Evolutionary conservation across 805 yeast species (phyloP), one percentile per base, ranked within the genome.

Genomic region (Komagataella kurtzmanii): DNA sequence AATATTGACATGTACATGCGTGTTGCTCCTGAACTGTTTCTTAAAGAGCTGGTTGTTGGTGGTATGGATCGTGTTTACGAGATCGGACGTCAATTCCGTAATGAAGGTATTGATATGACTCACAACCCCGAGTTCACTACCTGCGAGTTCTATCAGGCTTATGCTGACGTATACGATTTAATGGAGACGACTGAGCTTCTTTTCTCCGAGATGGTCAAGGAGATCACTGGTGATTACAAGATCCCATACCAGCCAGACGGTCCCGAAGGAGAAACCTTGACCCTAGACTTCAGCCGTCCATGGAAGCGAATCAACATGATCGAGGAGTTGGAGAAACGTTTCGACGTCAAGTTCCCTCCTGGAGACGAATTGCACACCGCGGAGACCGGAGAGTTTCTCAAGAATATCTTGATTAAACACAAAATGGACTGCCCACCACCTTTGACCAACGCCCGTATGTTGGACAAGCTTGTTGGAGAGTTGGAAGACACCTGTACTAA

Each of bases 261-360:
- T 53, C 91, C 93, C 58, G 88, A 85, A 48, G 88, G 88, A 59
- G 73, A 88, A 68, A 85, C 75, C 57, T 71, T 82, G 64, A 83
- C 84, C 53, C 74, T 91, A 65, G 93, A 91, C 72, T 91, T 91
- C 74, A 60, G 89, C 47, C 81, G 98, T 73, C 99, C 99, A 58
- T 91, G 99, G 99, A 93, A 89, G 83, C 85, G 99, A 75, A 77
- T 91, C 61, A 89, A 90, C 72, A 93, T 91, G 96, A 91, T 93
- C 65, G 95, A 88, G 71, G 95, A 89, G 65, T 76, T 91, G 61
- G 99, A 91, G 75, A 88, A 84, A 75, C 76, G 75, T 56, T 85
- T 81, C 65, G 79, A 81, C 61, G 95, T 84, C 65, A 89, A 78
- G 66, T 93, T 91, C 86, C 98, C 99, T 64, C 75, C 96, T 44